A percentile compares a stretch with the other conserved stretches of the same genome.
Evolutionary conservation across 2,329 filamentous ascomycete species (phyloP).

Genomic region (Moelleriella libera): DNA sequence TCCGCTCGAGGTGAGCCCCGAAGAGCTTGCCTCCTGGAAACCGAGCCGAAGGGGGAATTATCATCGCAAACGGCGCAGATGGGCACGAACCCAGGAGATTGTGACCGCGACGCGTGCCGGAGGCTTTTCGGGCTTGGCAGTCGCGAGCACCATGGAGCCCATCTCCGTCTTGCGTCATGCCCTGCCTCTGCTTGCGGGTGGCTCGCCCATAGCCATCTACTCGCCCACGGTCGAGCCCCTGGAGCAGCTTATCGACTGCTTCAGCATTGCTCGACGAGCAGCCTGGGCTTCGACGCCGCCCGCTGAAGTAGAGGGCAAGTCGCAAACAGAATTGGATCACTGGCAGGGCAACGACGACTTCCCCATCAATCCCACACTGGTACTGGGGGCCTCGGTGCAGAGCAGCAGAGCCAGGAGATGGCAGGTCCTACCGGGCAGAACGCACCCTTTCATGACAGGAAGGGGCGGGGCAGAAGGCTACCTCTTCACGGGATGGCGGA

Average conservation of each 20-base stretch:
- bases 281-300: constrained; percentile 53
- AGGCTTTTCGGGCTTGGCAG: constrained; percentile 68
- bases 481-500: constrained; percentile 70
- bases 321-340: constrained; percentile 33
- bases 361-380: constrained; percentile 70
- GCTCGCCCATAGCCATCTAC: constrained; percentile 77
- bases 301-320: constrained; percentile 27
- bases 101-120: constrained; percentile 64
- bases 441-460: constrained; percentile 87
- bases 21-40: constrained; percentile 58
- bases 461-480: constrained; percentile 82
- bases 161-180: constrained; percentile 58
- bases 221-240: constrained; percentile 69
- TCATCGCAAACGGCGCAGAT: constrained; percentile 77
- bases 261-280: constrained; percentile 63
- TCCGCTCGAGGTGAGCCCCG: constrained; percentile 43
- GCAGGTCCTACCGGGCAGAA: constrained; percentile 85
- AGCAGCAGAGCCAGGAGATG: constrained; percentile 65
- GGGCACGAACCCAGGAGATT: constrained; percentile 56
- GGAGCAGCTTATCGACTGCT: constrained; percentile 64
- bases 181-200: constrained; percentile 70
- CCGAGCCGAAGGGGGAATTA: constrained; percentile 71
- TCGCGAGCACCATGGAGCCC: constrained; percentile 73
- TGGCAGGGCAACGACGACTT: constrained; percentile 61
- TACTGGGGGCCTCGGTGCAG: constrained; percentile 70